Evolutionary conservation across 441 rosid species (phyloP), one percentile per base, ranked within the genome.

Genomic region (Erysimum cheiri): DNA sequence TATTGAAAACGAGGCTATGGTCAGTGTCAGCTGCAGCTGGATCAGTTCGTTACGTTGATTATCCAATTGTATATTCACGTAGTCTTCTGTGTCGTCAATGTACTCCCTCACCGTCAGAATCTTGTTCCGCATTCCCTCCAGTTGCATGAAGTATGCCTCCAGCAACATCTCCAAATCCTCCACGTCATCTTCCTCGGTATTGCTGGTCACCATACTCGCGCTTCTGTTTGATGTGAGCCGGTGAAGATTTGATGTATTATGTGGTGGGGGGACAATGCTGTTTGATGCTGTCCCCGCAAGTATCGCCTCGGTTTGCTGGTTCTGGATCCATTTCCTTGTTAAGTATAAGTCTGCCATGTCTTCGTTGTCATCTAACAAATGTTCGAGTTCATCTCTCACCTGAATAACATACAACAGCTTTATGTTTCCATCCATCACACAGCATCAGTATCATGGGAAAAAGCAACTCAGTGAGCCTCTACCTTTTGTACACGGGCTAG

Each of bases 401-500:
- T 95, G 80, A 70, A 50, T 19, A 80, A 67, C 17, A 31, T 49
- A 22, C 40, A 55, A 72, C 13, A 61, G 14, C 28, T 31, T 60
- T 26, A 37, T 22, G 47, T 46, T 29, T 54, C 12, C 32, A 40
- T 37, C 24, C 67, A 50, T 11, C 56, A 49, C 40, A 56, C 36
- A 47, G 48, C 52, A 62, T 41, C 24, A 53, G 39, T 8, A 75
- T 14, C 65, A 39, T 46, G 59, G 28, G 10, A 7, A 36, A 46
- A 15, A 24, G 13, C 9, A 26, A 12, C 1, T 10, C 0, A 15
- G 1, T 52, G 2, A 31, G 49, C 13, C 14, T 52, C 60, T 81
- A 94, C 98, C 99, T 95, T 95, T 78, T 95, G 98, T 9, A 92
- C 97, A 36, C 92, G 97, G 9, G 97, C 98, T 52, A 92, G 97